Percentiles rank a stretch among this genome's conserved stretches.
These are phyloP conservation scores for Xylariaceae sp. DNA, from an alignment of 2,329 filamentous ascomycete species.

Conservation along the genomic window DNA sequence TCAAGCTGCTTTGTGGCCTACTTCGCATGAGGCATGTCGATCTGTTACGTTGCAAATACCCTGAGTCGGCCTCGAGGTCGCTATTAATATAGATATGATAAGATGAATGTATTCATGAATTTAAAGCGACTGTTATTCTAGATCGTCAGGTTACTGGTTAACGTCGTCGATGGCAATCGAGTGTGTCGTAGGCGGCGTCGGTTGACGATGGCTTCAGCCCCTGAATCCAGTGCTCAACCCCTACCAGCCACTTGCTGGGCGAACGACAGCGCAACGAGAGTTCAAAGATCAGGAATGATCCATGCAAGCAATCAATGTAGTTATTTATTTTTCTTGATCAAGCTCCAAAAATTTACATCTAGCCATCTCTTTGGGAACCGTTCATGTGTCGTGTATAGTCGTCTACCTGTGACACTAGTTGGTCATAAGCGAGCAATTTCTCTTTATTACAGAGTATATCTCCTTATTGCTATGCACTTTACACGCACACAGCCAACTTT, in stretches of 20 bases:
- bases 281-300: not conserved
- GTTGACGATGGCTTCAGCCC: slow-evolving; percentile 10
- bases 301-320: not conserved
- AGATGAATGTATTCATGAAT: no score
- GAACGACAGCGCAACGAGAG: not conserved
- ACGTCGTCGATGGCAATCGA: not conserved
- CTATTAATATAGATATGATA: no score
- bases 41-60: no score
- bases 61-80: no score
- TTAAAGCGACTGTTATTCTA: not conserved
- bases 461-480: slow-evolving; percentile 7
- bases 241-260: not conserved
- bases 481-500: slow-evolving; percentile 4
- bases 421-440: slow-evolving; percentile 25
- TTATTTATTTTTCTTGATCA: not conserved
- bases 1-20: no score
- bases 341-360: not conserved
- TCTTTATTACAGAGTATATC: slow-evolving; percentile 22
- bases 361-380: slow-evolving; percentile 4
- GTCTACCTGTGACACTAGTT: slow-evolving; percentile 16
- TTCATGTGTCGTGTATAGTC: slow-evolving; percentile 10
- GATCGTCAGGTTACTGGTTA: not conserved
- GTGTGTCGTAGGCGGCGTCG: not conserved
- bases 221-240: slow-evolving; percentile 2
- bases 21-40: no score